These are phyloP conservation scores for Fusarium sp. DNA, from an alignment of 2,329 filamentous ascomycete genomes.

Conservation along the genomic window DNA sequence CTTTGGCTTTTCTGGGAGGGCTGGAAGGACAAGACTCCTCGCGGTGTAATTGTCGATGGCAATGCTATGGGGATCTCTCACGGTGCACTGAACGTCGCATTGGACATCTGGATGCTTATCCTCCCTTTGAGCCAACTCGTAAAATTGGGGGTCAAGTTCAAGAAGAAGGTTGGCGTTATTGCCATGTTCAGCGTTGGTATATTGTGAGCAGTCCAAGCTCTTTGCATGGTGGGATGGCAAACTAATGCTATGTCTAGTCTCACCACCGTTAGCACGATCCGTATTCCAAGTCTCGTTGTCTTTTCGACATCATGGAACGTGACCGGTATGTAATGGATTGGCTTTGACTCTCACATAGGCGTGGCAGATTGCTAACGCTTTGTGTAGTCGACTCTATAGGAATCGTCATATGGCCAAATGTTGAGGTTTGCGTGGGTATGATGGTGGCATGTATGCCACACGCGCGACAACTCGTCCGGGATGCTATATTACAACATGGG, in stretches of 20 bases:
- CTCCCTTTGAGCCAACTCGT: slow-evolving; percentile 22
- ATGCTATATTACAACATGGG: neutral
- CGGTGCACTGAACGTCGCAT: neutral
- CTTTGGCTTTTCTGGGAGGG: slow-evolving; percentile 13
- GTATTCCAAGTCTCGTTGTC: neutral
- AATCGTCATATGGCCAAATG: slow-evolving; percentile 16
- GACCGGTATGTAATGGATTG: neutral
- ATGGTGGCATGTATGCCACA: slow-evolving; percentile 33
- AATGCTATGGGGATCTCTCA: slow-evolving; percentile 2
- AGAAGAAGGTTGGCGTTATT: slow-evolving; percentile 21
- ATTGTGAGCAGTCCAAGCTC: slow-evolving; percentile 1
- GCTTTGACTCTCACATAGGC: fast-evolving
- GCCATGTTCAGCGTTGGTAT: slow-evolving; percentile 31
- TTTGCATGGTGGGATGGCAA: neutral
- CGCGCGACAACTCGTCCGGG: slow-evolving; percentile 7
- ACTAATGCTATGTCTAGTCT: slow-evolving; percentile 7
- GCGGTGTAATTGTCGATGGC: neutral
- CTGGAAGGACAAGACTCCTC: slow-evolving; percentile 9
- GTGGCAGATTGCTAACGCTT: neutral
- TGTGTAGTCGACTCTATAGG: slow-evolving; percentile 11
- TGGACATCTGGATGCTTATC: slow-evolving; percentile 28
- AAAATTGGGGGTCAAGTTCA: slow-evolving; percentile 15
- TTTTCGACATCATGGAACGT: slow-evolving; percentile 9
- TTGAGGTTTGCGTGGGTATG: slow-evolving; percentile 19
- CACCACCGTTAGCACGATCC: slow-evolving; percentile 13